Evolutionary conservation across 768 basidiomycete genomes (phyloP), one percentile per base, ranked within the genome.

Genomic region (Russula earlei): DNA sequence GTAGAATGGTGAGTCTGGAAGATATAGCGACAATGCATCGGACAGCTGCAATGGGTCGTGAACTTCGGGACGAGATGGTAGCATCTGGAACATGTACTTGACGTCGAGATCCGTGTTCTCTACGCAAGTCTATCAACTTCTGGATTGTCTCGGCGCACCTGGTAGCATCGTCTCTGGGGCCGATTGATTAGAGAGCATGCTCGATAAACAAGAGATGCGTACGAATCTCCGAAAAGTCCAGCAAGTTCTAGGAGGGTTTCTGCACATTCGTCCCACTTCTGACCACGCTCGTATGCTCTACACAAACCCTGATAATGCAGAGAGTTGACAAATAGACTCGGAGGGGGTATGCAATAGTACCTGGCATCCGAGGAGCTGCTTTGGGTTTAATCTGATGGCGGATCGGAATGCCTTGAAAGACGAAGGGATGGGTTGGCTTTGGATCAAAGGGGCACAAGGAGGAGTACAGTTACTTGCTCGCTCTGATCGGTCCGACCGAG

Each of bases 131-230:
- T 15, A 97, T 71, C 29, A 90, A 69, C 63, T 84, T 91, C 65
- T 96, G 91, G 42, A 95, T 66, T 1, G 76, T 73, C 67, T 92
- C 88, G 2, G 88, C 92, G 56, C 85, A 87, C 70, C 89, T 95
- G 5, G 73, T 72, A 0, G 76, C 78, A 65, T 98, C 93, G 15
- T 37, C 52, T 20, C 55, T 60, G 11, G 49, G 22, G 51, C 43
- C 5, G 22, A 24, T 52, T 19, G 2, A 38, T 37, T 27, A 10
- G 43, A 24, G 36, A 31, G 15, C 9, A 11, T 24, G 9, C 20
- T 24, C 11, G 6, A 40, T 10, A 29, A 12, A 19, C 24, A 29
- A 50, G 36, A 10, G 38, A 11, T 5, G 65, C 80, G 50, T 64
- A 91, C 91, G 70, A 67, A 57, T 81, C 77, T 3, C 73, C 70